Base-by-base conservation (phyloP, 345 rosid species). In the Citrus australasica region DNA sequence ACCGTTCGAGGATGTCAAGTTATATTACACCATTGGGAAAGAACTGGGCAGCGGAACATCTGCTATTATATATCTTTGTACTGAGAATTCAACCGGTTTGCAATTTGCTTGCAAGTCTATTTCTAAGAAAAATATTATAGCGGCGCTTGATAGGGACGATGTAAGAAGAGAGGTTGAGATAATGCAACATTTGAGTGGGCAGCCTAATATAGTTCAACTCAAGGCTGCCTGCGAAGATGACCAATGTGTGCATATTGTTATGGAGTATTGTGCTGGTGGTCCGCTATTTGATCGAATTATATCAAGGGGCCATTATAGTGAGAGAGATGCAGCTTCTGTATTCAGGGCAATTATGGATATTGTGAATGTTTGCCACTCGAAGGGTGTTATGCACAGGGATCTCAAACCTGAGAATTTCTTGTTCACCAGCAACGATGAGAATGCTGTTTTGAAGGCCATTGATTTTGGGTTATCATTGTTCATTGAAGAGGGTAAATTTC, bases 361-460 rank as follows among this genome's bases (percentile, higher is more conserved):
- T 30, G 83, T 80, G 83, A 27, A 92, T 67, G 87, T 87, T 40
- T 94, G 97, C 48, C 97, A 94, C 81, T 92, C 89, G 63, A 91
- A 90, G 94, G 98, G 97, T 37, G 97, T 94, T 68, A 84, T 92
- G 87, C 98, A 92, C 71, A 89, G 95, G 76, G 85, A 83, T 63
- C 80, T 86, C 53, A 86, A 86, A 73, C 87, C 87, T 0, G 89
- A 86, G 85, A 86, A 86, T 76, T 84, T 86, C 80, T 73, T 86
- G 81, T 74, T 86, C 14, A 51, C 75, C 22, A 71, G 75, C 76
- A 80, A 76, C 58, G 85, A 76, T 51, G 85, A 84, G 28, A 78
- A 62, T 11, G 84, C 85, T 6, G 69, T n/a, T 37, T 55, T 86
- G 53, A 86, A 84, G 77, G 83, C 85, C 38, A 94, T 92, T 5